These are phyloP conservation scores for Phialophora verrucosa DNA, from an alignment of 2,329 filamentous ascomycete genomes.

Conservation along the genomic window DNA sequence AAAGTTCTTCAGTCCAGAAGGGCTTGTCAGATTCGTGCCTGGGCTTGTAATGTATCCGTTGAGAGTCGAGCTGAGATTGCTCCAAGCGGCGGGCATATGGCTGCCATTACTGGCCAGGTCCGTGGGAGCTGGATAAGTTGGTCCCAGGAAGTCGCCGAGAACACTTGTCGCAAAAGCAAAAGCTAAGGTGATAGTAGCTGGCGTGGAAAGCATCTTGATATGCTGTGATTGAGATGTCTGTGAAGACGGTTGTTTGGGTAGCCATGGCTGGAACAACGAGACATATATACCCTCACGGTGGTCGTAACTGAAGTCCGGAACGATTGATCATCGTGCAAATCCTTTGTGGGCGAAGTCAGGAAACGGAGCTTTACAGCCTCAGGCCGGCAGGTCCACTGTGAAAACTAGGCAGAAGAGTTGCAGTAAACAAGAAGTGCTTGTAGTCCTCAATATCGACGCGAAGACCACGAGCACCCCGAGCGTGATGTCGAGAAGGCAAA, in stretches of 20 bases:
- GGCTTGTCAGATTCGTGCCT: conserved; percentile 12
- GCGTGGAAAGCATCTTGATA: conserved; percentile 3
- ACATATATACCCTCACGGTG: neutral
- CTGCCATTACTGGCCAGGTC: conserved; percentile 46
- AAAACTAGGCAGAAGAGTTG: neutral
- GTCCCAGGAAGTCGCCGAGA: conserved; percentile 41
- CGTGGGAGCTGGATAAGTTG: conserved; percentile 45
- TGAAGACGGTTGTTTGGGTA: neutral
- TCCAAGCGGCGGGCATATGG: conserved; percentile 44
- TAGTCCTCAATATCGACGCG: neutral
- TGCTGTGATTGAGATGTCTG: neutral
- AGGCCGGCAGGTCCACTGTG: neutral
- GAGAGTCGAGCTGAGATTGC: conserved; percentile 43
- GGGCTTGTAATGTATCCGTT: conserved; percentile 36
- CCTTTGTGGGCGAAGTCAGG: neutral
- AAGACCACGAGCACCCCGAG: neutral
- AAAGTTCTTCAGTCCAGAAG: conserved; percentile 41
- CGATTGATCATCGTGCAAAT: neutral
- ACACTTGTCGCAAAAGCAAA: conserved; percentile 12
- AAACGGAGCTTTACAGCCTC: neutral
- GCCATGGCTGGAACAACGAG: neutral
- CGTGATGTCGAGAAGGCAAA: neutral
- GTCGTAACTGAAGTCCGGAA: neutral
- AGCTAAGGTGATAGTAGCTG: neutral
- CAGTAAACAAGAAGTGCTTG: neutral